Conservation (phyloP, 1,284 basidiomycete species). For the Cerioporus squamosus region DNA sequence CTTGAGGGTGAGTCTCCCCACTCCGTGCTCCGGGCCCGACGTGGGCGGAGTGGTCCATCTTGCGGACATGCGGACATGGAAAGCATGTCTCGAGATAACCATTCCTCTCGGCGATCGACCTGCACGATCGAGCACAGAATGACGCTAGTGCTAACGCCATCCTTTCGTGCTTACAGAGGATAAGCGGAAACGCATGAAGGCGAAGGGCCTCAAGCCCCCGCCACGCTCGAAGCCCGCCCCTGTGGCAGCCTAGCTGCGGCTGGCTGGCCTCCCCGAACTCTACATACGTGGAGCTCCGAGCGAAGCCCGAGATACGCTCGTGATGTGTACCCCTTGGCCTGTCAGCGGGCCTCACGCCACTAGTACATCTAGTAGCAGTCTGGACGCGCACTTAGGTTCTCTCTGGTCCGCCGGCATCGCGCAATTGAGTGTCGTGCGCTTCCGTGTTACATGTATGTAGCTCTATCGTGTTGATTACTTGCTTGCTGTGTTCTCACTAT, state of each 20-base stretch:
- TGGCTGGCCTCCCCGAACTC: no score
- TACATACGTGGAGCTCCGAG: no score
- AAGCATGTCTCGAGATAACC: neutral
- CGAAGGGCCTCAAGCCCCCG: constrained; percentile 71
- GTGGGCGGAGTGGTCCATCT: neutral
- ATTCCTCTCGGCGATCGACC: neutral
- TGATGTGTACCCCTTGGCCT: neutral
- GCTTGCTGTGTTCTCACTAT: no score
- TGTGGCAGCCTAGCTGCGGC: constrained; percentile 15
- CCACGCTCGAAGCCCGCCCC: constrained; percentile 42
- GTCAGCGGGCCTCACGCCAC: neutral
- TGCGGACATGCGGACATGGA: neutral
- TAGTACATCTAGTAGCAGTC: no score
- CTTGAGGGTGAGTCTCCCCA: constrained; percentile 63
- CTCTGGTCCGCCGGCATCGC: constrained; percentile 1
- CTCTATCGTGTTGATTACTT: no score
- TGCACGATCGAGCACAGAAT: neutral
- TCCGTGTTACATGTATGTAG: no score
- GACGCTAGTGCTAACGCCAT: constrained; percentile 11
- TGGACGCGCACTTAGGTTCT: neutral
- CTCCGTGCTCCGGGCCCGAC: neutral
- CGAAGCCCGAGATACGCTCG: neutral
- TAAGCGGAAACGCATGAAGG: constrained; percentile 74
- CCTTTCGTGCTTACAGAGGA: constrained; percentile 49
- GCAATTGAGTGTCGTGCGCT: neutral